phyloP scores from a whole-genome alignment of 768 basidiomycete genomes.

The Phlebiopsis flavidoalba region DNA sequence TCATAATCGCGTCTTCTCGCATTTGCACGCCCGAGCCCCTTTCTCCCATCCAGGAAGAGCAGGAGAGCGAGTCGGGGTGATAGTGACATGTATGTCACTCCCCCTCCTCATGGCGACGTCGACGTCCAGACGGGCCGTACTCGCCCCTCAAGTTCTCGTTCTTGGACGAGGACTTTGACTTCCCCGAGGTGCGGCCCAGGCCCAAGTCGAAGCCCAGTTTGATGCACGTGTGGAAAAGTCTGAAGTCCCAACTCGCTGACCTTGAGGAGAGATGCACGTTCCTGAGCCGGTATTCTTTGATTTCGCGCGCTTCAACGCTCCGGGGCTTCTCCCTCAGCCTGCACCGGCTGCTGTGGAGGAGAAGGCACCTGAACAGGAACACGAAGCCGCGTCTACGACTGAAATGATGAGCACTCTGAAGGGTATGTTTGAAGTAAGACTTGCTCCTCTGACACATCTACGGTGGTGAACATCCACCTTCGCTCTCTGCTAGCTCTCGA shows the following conservation, averaged over 20 bases:
- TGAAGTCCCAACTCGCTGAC: slow-evolving; percentile 4
- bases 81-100: slow-evolving; percentile 1
- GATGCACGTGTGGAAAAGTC: background rate
- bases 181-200: background rate
- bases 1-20: background rate
- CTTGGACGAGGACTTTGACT: background rate
- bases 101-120: background rate
- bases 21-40: background rate
- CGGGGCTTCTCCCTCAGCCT: background rate
- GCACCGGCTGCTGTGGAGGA: background rate
- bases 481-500: slow-evolving; percentile 11
- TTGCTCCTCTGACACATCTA: background rate
- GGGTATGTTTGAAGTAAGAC: slow-evolving; percentile 10
- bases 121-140: background rate
- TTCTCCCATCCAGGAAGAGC: background rate
- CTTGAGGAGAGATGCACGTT: slow-evolving; percentile 6
- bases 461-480: background rate
- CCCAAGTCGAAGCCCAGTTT: background rate
- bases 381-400: background rate
- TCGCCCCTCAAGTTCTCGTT: background rate
- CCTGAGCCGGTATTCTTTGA: background rate
- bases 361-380: background rate
- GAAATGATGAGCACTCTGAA: slow-evolving; percentile 2
- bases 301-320: no score
- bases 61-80: background rate